These are phyloP conservation scores for Strigomonas oncopelti DNA, from an alignment of 208 protist species.

Conservation along the genomic window DNA sequence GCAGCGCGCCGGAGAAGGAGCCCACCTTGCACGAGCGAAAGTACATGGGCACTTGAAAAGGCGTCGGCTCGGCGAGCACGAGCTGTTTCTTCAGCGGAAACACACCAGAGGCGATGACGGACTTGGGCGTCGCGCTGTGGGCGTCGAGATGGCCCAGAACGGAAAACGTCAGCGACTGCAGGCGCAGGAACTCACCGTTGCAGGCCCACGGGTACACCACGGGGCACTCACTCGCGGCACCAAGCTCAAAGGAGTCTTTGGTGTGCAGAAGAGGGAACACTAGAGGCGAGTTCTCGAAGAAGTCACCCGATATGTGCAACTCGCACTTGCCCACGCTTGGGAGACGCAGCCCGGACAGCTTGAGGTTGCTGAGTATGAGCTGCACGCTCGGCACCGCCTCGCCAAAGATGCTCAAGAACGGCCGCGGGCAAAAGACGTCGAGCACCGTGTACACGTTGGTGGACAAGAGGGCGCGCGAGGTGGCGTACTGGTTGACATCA, in stretches of 20 bases:
- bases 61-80: slow-evolving; percentile 26
- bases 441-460: slow-evolving; percentile 55
- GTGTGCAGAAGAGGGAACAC: slow-evolving; percentile 15
- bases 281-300: slow-evolving; percentile 39
- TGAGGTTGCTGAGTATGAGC: slow-evolving; percentile 42
- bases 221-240: slow-evolving; percentile 19
- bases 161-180: slow-evolving; percentile 59
- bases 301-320: slow-evolving; percentile 43
- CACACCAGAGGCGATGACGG: slow-evolving; percentile 44
- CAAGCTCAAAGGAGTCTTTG: slow-evolving; percentile 12
- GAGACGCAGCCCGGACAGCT: slow-evolving; percentile 29
- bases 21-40: slow-evolving; percentile 49
- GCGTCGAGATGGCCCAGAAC: slow-evolving; percentile 32
- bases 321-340: slow-evolving; percentile 27
- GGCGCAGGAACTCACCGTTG: slow-evolving; percentile 47
- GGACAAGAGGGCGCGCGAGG: slow-evolving; percentile 41
- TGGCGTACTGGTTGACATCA: slow-evolving; percentile 59
- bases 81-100: slow-evolving; percentile 57
- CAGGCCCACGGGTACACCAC: slow-evolving; percentile 43
- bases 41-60: slow-evolving; percentile 50
- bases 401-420: slow-evolving; percentile 63
- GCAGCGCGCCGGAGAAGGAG: slow-evolving; percentile 30
- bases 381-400: slow-evolving; percentile 43
- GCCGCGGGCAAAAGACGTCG: slow-evolving; percentile 62
- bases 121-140: slow-evolving; percentile 16